phyloP scores from a whole-genome alignment of 1,284 basidiomycete genomes.

The Vanrija sp. region DNA sequence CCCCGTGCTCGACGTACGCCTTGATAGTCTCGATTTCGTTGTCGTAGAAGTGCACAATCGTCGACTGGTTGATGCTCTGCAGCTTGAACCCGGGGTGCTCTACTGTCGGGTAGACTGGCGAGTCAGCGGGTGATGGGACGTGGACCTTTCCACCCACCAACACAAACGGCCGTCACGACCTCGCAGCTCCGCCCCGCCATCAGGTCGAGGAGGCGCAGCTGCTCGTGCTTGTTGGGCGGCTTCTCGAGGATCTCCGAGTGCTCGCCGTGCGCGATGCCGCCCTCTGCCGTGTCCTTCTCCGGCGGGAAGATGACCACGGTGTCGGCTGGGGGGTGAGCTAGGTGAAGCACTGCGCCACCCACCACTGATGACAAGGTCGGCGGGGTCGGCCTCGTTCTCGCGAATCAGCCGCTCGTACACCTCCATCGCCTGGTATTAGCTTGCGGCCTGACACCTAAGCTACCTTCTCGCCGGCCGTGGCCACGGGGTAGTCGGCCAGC shows the following conservation, averaged over 20 bases:
- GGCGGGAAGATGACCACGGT: slow-evolving; percentile 83
- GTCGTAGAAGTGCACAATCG: slow-evolving; percentile 74
- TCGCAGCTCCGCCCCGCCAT: slow-evolving; percentile 80
- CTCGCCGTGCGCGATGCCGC: slow-evolving; percentile 30
- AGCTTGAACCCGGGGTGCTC: slow-evolving; percentile 80
- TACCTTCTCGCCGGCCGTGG: slow-evolving; percentile 83
- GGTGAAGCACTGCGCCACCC: slow-evolving; percentile 17
- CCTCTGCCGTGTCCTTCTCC: slow-evolving; percentile 55
- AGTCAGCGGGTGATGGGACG: neutral
- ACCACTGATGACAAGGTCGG: slow-evolving; percentile 92
- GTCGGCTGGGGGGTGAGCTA: slow-evolving; percentile 60
- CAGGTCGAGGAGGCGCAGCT: slow-evolving; percentile 55
- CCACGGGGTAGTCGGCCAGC: slow-evolving; percentile 86
- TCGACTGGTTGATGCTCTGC: slow-evolving; percentile 79
- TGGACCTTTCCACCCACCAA: slow-evolving; percentile 61
- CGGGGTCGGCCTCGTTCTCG: slow-evolving; percentile 72
- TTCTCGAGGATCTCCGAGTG: slow-evolving; percentile 66
- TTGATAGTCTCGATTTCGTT: slow-evolving; percentile 59
- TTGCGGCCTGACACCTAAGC: neutral
- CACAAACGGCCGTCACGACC: slow-evolving; percentile 81
- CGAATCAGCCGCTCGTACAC: slow-evolving; percentile 79
- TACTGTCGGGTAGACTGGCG: slow-evolving; percentile 71
- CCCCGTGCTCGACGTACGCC: slow-evolving; percentile 82
- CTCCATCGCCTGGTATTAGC: slow-evolving; percentile 61
- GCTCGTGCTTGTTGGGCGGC: slow-evolving; percentile 72